These are phyloP conservation scores for Fragosphaeria purpurea DNA, from an alignment of 2,329 filamentous ascomycete genomes.

Conservation along the genomic window DNA sequence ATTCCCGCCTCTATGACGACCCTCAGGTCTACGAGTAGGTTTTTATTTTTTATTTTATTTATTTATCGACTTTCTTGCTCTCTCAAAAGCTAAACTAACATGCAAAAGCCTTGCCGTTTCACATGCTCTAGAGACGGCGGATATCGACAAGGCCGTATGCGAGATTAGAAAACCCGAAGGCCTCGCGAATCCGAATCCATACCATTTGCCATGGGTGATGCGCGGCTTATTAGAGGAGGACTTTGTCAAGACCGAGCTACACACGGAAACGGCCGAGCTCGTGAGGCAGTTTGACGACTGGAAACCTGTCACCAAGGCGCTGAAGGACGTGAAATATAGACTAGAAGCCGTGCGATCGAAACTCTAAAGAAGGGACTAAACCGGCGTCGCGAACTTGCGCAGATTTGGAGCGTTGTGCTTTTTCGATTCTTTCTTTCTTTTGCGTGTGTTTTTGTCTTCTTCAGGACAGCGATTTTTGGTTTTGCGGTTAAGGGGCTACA, in stretches of 20 bases:
- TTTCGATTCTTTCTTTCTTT: neutral
- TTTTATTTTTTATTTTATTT: conserved; percentile 7
- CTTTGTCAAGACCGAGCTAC: conserved; percentile 72
- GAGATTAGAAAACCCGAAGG: conserved; percentile 41
- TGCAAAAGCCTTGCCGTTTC: conserved; percentile 50
- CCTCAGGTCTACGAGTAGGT: conserved; percentile 67
- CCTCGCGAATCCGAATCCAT: conserved; percentile 61
- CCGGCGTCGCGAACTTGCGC: neutral
- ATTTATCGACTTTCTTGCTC: neutral
- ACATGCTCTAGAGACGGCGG: conserved; percentile 63
- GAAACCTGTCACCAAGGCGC: conserved; percentile 78
- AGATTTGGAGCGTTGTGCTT: neutral
- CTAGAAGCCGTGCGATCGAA: conserved; percentile 86
- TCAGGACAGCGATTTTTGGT: too few relatives aligned
- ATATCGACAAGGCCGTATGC: conserved; percentile 35
- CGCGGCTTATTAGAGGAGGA: conserved; percentile 86
- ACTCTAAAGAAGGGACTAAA: conserved; percentile 34
- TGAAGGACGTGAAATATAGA: conserved; percentile 93
- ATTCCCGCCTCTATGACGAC: conserved; percentile 89
- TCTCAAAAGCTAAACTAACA: conserved; percentile 5
- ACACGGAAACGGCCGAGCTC: conserved; percentile 65
- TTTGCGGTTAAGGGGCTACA: too few relatives aligned
- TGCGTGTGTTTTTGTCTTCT: too few relatives aligned
- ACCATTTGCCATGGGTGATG: conserved; percentile 91
- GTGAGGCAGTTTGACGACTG: conserved; percentile 87